Conservation (phyloP, 768 basidiomycete genomes). For the Candolleomyces eurysporus region DNA sequence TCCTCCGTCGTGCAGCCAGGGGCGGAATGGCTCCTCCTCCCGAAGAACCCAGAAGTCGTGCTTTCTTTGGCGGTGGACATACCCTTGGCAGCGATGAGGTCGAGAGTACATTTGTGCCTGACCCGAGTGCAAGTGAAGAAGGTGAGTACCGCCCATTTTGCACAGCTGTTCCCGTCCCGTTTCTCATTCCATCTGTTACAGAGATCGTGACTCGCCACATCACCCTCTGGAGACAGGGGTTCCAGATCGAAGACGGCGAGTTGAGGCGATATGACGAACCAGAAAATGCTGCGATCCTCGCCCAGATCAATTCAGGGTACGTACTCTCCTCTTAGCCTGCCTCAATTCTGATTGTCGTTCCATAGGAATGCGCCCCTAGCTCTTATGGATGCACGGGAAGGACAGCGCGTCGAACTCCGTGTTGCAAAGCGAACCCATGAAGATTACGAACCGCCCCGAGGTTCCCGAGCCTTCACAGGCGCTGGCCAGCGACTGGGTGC, state of each 20-base stretch:
- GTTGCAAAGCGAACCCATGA: slow-evolving; percentile 70
- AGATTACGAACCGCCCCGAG: slow-evolving; percentile 62
- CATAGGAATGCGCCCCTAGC: slow-evolving; percentile 74
- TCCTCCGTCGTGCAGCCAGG: background rate
- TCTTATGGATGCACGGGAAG: slow-evolving; percentile 67
- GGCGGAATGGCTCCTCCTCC: slow-evolving; percentile 22
- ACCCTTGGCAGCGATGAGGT: slow-evolving; percentile 90
- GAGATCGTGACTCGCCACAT: slow-evolving; percentile 67
- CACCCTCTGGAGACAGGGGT: slow-evolving; percentile 93
- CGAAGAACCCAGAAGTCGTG: slow-evolving; percentile 17
- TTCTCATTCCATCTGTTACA: slow-evolving; percentile 12
- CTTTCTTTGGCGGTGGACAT: slow-evolving; percentile 75
- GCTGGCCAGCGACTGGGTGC: slow-evolving; percentile 81
- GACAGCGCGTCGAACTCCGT: slow-evolving; percentile 83
- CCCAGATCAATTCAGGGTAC: slow-evolving; percentile 79
- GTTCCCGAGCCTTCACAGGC: slow-evolving; percentile 61
- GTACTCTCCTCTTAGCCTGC: slow-evolving; percentile 11
- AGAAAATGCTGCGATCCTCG: slow-evolving; percentile 61
- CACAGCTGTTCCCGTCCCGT: background rate
- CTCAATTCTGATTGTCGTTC: background rate
- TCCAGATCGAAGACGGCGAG: slow-evolving; percentile 86
- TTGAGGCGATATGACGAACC: slow-evolving; percentile 85
- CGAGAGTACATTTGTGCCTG: slow-evolving; percentile 72
- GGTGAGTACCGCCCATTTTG: slow-evolving; percentile 15
- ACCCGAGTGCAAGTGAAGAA: slow-evolving; percentile 49